Evolutionary conservation across 495 filamentous ascomycete species (phyloP), one percentile per base, ranked within the genome.

Genomic region (Pyrenopolyporus hunteri): DNA sequence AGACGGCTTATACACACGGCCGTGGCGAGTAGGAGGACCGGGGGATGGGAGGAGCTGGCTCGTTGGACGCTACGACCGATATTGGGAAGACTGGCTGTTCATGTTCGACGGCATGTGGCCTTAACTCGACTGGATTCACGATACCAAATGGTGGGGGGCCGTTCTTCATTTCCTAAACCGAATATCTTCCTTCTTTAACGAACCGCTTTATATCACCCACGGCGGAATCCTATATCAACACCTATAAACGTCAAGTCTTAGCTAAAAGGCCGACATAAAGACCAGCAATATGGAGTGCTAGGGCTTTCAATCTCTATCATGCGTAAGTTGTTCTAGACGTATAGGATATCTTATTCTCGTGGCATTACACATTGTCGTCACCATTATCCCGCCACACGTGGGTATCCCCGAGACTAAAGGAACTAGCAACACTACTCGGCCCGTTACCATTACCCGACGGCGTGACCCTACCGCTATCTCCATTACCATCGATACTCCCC

Each of bases 321-420:
- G 4, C 14, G 13, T 37, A 35, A 14, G 14, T 5, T 16, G 35
- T 28, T 39, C 32, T 37, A 53, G 6, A 42, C 14, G 3, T 37
- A 44, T 59, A 33, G 33, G 26, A 28, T 22, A 61, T 65, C 50
- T 49, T 50, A 35, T 14, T 50, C 35, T 40, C 53, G 32, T 35
- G n/a, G 36, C 40, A 19, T 70, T 53, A 73, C 29, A 74, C 73
- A 52, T 73, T 74, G 6, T 64, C 54, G 43, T 74, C 71, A 7
- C 70, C 72, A 46, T 72, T 71, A 3, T 80, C 75, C 42, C 78
- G 68, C 80, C 82, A 84, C 14, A 84, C 71, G 61, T 82, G 80
- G 33, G 81, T 83, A 73, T 84, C 82, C 32, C 82, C 82, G 13
- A 84, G 69, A 69, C 82, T 83, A 44, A 83, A 62, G 25, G 76